These are phyloP conservation scores for Gliomastix tumulicola DNA, from an alignment of 2,329 filamentous ascomycete species.

Conservation along the genomic window DNA sequence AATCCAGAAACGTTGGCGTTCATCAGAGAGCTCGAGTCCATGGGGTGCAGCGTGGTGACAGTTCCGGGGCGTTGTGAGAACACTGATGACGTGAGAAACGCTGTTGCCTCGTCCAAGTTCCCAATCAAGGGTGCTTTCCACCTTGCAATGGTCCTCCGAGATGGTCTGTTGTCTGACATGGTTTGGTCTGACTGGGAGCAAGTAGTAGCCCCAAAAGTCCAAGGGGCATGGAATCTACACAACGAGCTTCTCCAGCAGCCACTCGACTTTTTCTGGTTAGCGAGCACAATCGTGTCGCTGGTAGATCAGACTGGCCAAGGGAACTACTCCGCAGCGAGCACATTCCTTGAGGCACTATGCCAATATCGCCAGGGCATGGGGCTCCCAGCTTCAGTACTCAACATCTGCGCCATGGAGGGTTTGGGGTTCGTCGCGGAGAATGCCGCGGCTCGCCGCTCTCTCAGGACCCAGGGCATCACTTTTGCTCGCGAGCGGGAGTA, in stretches of 20 bases:
- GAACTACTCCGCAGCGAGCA: constrained; percentile 30
- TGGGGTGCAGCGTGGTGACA: constrained; percentile 15
- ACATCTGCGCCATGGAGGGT: not conserved
- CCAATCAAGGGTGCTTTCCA: constrained; percentile 32
- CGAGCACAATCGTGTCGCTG: constrained; percentile 19
- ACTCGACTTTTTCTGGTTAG: constrained; percentile 25
- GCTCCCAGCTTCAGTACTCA: not conserved
- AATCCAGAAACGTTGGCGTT: constrained; percentile 7
- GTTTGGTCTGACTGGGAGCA: constrained; percentile 18
- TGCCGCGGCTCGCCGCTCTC: not conserved
- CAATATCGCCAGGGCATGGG: constrained; percentile 7
- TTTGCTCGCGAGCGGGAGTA: not conserved
- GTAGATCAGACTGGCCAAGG: constrained; percentile 21
- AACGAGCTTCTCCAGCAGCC: constrained; percentile 3
- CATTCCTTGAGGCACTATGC: constrained; percentile 26
- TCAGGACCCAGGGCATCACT: not conserved
- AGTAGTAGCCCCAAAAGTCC: constrained; percentile 18
- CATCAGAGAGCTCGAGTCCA: constrained; percentile 12
- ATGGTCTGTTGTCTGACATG: constrained; percentile 17
- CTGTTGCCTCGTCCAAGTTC: constrained; percentile 9
- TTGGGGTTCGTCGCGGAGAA: not conserved
- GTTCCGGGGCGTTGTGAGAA: constrained; percentile 23
- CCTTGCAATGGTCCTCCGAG: constrained; percentile 25
- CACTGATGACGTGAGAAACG: constrained; percentile 15
- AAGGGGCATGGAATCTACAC: constrained; percentile 26